Base-by-base conservation (phyloP, 2,329 filamentous ascomycete species). In the Aspergillus alliaceus region DNA sequence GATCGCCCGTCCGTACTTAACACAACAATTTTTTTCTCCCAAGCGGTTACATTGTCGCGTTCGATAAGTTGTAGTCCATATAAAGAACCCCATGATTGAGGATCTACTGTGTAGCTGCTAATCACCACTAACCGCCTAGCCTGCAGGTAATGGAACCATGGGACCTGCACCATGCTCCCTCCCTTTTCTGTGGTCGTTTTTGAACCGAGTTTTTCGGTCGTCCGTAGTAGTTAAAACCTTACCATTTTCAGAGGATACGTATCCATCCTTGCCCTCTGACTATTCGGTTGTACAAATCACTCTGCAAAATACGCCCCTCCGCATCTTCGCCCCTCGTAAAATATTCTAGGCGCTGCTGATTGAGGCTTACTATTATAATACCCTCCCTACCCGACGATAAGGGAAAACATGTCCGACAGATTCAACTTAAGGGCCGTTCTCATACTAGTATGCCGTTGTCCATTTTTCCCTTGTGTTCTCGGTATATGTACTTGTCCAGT, bases 61-160 rank as follows among this genome's bases (percentile, higher is more conserved):
- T 18, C 11, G 44, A 48, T 32, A 15, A 48, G 44, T 20, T 18
- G 58, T 60, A 24, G 58, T 59, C 54, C 24, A 35, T 47, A 53
- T 58, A 58, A 53, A 44, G 52, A 32, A 52, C 12, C 50, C 35
- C 48, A 44, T 57, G 47, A 31, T 39, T 51, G 40, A 57, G 51
- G 60, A 62, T 62, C 58, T 53, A 60, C 60, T 54, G 51, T 60
- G 58, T 60, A 53, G 52, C 57, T 57, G 50, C 55, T 60, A 62
- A 60, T 62, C 55, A 60, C 40, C 57, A 52, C 53, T 59, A 61
- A 29, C 42, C 20, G 58, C 57, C 27, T 52, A 54, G 48, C 54
- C 55, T 54, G 52, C 42, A 54, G 51, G 54, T 51, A 51, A 50
- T 50, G 57, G 51, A 59, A 57, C 57, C 57, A 53, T 58, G 57